A percentile compares a stretch with the other conserved stretches of the same genome.
Evolutionary conservation across 495 filamentous ascomycete genomes (phyloP).

Genomic region (Hypoxylon intermedium): DNA sequence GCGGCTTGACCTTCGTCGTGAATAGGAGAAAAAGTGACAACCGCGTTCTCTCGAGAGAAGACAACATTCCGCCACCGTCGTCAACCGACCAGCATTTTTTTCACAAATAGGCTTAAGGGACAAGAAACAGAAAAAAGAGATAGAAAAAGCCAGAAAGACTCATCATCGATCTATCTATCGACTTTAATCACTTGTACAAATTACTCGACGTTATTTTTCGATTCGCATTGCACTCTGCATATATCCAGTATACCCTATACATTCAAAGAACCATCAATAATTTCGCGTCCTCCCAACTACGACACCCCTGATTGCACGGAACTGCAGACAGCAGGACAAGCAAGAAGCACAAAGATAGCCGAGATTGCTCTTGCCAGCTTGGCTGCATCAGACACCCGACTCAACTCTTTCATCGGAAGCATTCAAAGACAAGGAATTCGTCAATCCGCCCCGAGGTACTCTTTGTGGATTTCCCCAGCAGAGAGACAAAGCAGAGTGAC

Average conservation of each 20-base stretch:
- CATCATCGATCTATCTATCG: slow-evolving; percentile 26
- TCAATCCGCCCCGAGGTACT: slow-evolving; percentile 17
- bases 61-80: slow-evolving; percentile 35
- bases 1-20: slow-evolving; percentile 44
- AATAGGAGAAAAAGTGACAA: slow-evolving; percentile 28
- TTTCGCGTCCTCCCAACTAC: slow-evolving; percentile 33
- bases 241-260: slow-evolving; percentile 23
- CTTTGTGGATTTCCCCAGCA: not conserved
- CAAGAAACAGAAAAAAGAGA: slow-evolving; percentile 23
- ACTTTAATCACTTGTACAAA: slow-evolving; percentile 37
- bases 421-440: slow-evolving; percentile 20
- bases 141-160: slow-evolving; percentile 26
- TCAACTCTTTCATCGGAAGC: slow-evolving; percentile 15
- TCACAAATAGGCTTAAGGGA: slow-evolving; percentile 20
- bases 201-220: slow-evolving; percentile 37
- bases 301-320: slow-evolving; percentile 23
- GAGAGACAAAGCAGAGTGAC: slow-evolving; percentile 31
- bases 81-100: slow-evolving; percentile 26
- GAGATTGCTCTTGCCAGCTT: slow-evolving; percentile 13
- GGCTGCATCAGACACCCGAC: slow-evolving; percentile 21
- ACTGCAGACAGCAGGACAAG: slow-evolving; percentile 20
- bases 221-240: slow-evolving; percentile 34
- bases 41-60: slow-evolving; percentile 37
- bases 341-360: slow-evolving; percentile 1
- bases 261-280: slow-evolving; percentile 27